Conservation (phyloP, 306 rosid genomes). For the Hippophae tibetana region DNA sequence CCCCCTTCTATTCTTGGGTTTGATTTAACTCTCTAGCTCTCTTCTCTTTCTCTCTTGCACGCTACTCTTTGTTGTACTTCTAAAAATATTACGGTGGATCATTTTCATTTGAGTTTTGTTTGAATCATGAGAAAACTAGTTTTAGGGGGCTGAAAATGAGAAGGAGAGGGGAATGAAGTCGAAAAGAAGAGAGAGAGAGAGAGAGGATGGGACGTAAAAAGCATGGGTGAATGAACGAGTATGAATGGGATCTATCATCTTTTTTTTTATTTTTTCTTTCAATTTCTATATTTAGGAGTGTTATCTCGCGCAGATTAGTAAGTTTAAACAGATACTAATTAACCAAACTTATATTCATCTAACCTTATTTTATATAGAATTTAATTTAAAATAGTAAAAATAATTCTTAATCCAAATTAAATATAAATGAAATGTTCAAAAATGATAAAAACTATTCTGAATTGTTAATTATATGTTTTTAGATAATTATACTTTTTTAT, state of each 20-base stretch:
- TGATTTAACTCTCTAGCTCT: not conserved
- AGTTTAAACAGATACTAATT: too few species aligned
- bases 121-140: not conserved
- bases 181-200: conserved; percentile 5
- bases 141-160: not conserved
- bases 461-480: too few species aligned
- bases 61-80: not conserved
- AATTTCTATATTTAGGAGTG: too few species aligned
- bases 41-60: not conserved
- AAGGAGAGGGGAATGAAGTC: not conserved
- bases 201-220: conserved; percentile 72
- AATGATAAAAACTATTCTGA: too few species aligned
- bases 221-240: conserved; percentile 51
- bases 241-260: conserved; percentile 16
- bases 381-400: too few species aligned
- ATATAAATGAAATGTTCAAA: too few species aligned
- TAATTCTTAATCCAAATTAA: too few species aligned
- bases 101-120: not conserved
- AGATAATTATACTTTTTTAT: too few species aligned
- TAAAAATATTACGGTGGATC: not conserved
- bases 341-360: too few species aligned
- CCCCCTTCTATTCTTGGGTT: not conserved
- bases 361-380: too few species aligned
- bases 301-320: too few species aligned
- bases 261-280: too few species aligned